phyloP scores from a whole-genome alignment of 1,139 yeast genomes.

The Scheffersomyces parashehatae region DNA sequence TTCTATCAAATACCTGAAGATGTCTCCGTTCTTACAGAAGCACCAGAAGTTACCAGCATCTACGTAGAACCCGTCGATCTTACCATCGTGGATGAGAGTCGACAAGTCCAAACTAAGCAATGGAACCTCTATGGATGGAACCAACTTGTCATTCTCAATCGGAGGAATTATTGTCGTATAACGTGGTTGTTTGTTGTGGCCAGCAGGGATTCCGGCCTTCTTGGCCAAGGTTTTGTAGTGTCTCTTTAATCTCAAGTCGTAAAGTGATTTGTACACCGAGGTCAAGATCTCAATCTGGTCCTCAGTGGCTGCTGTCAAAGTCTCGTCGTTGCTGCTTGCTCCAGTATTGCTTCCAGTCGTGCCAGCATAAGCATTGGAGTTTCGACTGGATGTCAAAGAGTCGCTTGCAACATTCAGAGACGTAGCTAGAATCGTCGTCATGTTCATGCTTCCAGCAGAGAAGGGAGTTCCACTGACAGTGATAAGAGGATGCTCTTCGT shows the following conservation, averaged over 20 bases:
- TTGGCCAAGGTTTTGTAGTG: conserved; percentile 21
- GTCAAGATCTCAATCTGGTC: conserved; percentile 26
- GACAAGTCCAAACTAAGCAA: conserved; percentile 36
- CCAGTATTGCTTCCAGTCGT: neutral
- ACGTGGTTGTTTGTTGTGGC: conserved; percentile 8
- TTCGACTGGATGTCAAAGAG: neutral
- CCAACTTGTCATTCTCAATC: conserved; percentile 37
- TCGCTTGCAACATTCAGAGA: conserved; percentile 7
- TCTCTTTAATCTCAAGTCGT: conserved; percentile 34
- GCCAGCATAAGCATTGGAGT: neutral
- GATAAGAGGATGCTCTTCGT: conserved; percentile 8
- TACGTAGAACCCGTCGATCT: conserved; percentile 44
- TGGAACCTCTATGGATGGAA: conserved; percentile 45
- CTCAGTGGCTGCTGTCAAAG: neutral
- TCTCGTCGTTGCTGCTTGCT: conserved; percentile 2
- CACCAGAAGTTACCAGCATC: conserved; percentile 49
- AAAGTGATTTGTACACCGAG: conserved; percentile 36
- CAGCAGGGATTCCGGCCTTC: conserved; percentile 8
- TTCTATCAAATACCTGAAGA: conserved; percentile 25
- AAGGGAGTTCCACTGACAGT: conserved; percentile 1
- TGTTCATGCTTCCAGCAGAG: conserved; percentile 12
- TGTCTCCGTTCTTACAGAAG: conserved; percentile 54
- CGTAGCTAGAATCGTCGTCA: conserved; percentile 9
- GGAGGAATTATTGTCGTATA: conserved; percentile 36
- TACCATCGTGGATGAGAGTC: conserved; percentile 29